These are phyloP conservation scores for Fusarium praegraminearum DNA, from an alignment of 2,329 filamentous ascomycete genomes.

Conservation along the genomic window DNA sequence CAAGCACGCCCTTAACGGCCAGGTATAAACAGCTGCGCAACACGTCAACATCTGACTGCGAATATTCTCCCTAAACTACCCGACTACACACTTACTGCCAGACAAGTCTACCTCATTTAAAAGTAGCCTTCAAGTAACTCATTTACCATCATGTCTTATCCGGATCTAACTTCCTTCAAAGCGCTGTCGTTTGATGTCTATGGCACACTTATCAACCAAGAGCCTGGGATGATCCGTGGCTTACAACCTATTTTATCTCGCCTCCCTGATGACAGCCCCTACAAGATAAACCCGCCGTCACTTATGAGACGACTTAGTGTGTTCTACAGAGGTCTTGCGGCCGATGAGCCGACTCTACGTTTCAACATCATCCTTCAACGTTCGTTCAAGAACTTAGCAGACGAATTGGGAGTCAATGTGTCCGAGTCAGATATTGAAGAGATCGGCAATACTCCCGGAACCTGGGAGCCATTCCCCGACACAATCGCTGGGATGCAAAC, in stretches of 20 bases:
- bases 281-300: neutral
- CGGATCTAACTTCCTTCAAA: slow-evolving; percentile 10
- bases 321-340: neutral
- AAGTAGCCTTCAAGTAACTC: neutral
- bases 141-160: neutral
- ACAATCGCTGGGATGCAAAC: neutral
- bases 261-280: neutral
- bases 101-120: accelerated
- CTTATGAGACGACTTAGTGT: slow-evolving; percentile 3
- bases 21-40: neutral
- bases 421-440: neutral
- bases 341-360: slow-evolving; percentile 6
- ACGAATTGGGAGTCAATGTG: neutral
- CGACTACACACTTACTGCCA: neutral
- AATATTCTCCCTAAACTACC: neutral
- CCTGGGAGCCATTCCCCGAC: slow-evolving; percentile 14
- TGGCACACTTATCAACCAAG: slow-evolving; percentile 21
- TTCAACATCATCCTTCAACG: neutral
- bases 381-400: slow-evolving; percentile 1
- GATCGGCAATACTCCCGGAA: neutral
- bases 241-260: slow-evolving; percentile 5
- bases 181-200: slow-evolving; percentile 20
- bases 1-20: slow-evolving; percentile 13
- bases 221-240: slow-evolving; percentile 11
- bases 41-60: accelerated